Percentiles rank a stretch among this genome's conserved stretches.
These are phyloP conservation scores for Volvox carteri DNA, from an alignment of 163 green algal species.

Conservation along the genomic window DNA sequence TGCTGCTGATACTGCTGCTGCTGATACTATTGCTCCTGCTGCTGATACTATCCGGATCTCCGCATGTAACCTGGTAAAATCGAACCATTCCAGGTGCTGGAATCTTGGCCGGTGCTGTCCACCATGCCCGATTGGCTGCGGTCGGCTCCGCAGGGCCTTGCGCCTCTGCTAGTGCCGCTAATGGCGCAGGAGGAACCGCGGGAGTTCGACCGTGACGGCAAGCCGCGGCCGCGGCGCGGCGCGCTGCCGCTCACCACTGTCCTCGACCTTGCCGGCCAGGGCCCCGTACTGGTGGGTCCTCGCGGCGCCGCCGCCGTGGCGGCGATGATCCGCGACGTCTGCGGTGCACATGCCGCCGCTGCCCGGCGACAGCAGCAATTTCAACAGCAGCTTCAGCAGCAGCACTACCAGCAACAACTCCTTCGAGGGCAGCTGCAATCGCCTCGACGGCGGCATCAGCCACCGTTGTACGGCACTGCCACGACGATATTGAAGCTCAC, in stretches of 20 bases:
- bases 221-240: constrained; percentile 21
- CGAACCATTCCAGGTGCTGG: constrained; percentile 48
- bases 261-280: constrained; percentile 30
- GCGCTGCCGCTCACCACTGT: not conserved
- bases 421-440: not conserved
- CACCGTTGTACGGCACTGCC: constrained; percentile 5
- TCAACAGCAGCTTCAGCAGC: not conserved
- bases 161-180: constrained; percentile 38
- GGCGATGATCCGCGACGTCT: constrained; percentile 5
- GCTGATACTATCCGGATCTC: no score
- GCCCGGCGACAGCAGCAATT: not conserved
- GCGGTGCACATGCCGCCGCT: not conserved
- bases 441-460: not conserved
- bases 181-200: constrained; percentile 45
- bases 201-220: constrained; percentile 45
- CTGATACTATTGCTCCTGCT: no score
- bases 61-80: no score
- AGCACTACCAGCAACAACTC: not conserved
- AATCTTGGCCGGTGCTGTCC: constrained; percentile 28
- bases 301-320: constrained; percentile 29
- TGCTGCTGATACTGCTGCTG: no score
- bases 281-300: constrained; percentile 38
- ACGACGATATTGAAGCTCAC: constrained; percentile 40
- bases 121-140: constrained; percentile 54
- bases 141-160: constrained; percentile 7